phyloP scores from a whole-genome alignment of 805 yeast genomes.

The Maudiozyma pseudohumilis region DNA sequence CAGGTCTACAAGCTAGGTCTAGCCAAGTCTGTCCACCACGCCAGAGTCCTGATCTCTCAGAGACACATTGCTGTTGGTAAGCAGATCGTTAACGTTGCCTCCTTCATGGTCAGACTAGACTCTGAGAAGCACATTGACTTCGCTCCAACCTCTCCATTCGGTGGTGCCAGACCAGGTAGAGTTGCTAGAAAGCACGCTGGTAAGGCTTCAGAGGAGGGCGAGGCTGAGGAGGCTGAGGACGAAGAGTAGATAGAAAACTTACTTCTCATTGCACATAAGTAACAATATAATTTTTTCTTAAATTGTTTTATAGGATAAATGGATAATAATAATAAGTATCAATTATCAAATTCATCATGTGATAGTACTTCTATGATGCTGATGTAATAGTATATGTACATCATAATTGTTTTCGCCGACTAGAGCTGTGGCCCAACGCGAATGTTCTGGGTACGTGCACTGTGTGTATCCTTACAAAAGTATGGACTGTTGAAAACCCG shows the following conservation, averaged over 20 bases:
- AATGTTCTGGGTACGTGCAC: too few species aligned
- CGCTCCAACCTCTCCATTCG: slow-evolving; percentile 98
- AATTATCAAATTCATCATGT: too few species aligned
- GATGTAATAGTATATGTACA: too few species aligned
- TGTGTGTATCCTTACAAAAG: too few species aligned
- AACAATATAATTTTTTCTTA: neutral
- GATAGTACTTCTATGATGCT: too few species aligned
- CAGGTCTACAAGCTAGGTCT: slow-evolving; percentile 99
- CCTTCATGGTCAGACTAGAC: slow-evolving; percentile 98
- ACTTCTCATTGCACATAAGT: neutral
- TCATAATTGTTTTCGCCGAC: too few species aligned
- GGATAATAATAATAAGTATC: slow-evolving; percentile 1
- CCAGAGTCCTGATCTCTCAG: slow-evolving; percentile 96
- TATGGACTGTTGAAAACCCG: too few species aligned
- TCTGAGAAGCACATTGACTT: slow-evolving; percentile 99
- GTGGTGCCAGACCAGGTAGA: slow-evolving; percentile 99
- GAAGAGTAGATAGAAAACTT: slow-evolving; percentile 29
- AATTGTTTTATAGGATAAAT: neutral
- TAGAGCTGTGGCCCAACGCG: too few species aligned
- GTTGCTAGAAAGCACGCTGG: slow-evolving; percentile 86
- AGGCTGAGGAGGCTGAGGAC: slow-evolving; percentile 60
- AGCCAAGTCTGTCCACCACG: slow-evolving; percentile 99
- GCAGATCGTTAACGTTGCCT: slow-evolving; percentile 97
- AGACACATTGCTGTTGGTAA: slow-evolving; percentile 99
- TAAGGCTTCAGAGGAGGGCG: slow-evolving; percentile 49